Evolutionary conservation across 306 rosid species (phyloP).

Genomic region (Quercus ilex): DNA sequence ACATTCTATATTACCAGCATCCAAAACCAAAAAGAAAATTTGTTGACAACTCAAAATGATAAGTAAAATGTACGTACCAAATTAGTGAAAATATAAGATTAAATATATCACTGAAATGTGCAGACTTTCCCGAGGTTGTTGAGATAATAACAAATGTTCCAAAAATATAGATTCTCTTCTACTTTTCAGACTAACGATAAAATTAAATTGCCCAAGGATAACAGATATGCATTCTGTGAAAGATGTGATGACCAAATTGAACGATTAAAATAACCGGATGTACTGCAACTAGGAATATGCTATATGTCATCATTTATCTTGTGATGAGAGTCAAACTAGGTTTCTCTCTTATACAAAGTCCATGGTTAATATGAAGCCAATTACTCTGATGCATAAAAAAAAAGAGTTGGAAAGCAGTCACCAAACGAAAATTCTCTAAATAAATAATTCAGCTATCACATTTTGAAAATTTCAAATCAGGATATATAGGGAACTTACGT

Average conservation of each 20-base stretch:
- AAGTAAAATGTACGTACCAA: neutral
- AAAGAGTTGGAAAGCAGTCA: neutral
- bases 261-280: neutral
- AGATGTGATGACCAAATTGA: too few relatives aligned
- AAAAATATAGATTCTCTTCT: neutral
- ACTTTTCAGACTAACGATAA: neutral
- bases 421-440: neutral
- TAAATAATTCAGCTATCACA: neutral
- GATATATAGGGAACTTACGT: neutral
- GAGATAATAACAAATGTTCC: neutral
- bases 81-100: neutral
- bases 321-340: neutral
- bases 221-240: neutral
- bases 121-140: neutral
- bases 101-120: neutral
- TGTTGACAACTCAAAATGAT: neutral
- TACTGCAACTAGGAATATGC: neutral
- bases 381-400: neutral
- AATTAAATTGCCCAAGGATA: neutral
- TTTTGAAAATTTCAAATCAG: neutral
- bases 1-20: conserved; percentile 91
- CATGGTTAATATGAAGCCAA: neutral
- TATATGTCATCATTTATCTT: neutral
- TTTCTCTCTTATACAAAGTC: neutral
- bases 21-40: conserved; percentile 16